Conservation (phyloP, 108 stramenopile species). For the Skeletonema tropicum region DNA sequence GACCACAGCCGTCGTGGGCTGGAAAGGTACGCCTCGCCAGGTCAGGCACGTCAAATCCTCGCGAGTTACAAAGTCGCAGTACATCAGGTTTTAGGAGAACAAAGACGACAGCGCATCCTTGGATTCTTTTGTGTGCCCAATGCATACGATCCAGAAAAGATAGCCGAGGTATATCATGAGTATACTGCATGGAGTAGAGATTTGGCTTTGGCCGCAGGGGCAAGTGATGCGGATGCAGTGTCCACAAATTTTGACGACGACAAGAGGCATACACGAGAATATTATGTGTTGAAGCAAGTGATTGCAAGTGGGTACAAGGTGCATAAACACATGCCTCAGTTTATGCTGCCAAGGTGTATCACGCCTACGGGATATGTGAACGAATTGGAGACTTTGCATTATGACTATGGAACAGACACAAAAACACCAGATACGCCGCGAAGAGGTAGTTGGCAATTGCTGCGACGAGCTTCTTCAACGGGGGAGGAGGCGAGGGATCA, state of each 20-base stretch:
- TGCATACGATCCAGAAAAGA: conserved; percentile 65
- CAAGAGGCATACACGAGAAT: conserved; percentile 76
- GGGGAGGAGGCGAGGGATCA: conserved; percentile 42
- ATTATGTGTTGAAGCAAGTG: conserved; percentile 79
- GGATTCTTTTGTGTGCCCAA: conserved; percentile 31
- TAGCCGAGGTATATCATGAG: conserved; percentile 73
- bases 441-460: conserved; percentile 1
- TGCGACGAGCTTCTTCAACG: conserved; percentile 6
- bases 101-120: conserved; percentile 63
- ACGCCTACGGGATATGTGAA: conserved; percentile 47
- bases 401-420: background rate
- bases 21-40: conserved; percentile 83
- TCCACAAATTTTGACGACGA: conserved; percentile 69
- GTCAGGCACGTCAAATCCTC: conserved; percentile 79
- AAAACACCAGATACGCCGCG: background rate
- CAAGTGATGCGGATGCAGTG: conserved; percentile 83
- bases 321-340: conserved; percentile 56
- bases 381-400: conserved; percentile 29
- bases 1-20: conserved; percentile 84
- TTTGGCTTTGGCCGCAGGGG: conserved; percentile 79
- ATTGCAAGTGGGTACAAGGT: conserved; percentile 38
- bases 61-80: conserved; percentile 68
- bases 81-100: conserved; percentile 73
- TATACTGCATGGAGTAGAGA: conserved; percentile 82
- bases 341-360: conserved; percentile 52